A percentile compares a stretch with the other conserved stretches of the same genome.
Conservation (phyloP, 1,284 basidiomycete species). For the Coniferiporia weirii region DNA sequence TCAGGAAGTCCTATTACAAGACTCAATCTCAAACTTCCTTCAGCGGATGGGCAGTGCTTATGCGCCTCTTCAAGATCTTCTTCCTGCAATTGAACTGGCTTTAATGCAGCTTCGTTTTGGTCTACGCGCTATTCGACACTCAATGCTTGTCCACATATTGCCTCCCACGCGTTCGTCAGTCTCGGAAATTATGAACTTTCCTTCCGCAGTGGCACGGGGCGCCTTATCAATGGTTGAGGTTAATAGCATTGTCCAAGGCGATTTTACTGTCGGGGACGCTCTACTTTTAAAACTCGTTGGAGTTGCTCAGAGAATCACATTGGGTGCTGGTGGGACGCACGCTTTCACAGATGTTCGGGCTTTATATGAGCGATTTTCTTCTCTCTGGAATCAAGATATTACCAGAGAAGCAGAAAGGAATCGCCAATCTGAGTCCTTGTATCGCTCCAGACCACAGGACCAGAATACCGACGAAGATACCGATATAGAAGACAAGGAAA, state of each 20-base stretch:
- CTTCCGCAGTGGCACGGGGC: neutral
- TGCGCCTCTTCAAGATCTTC: conserved; percentile 60
- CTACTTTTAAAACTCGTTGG: conserved; percentile 52
- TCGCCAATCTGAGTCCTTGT: conserved; percentile 70
- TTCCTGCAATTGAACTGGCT: conserved; percentile 58
- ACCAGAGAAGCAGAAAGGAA: conserved; percentile 63
- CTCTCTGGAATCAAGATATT: conserved; percentile 82
- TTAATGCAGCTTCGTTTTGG: conserved; percentile 71
- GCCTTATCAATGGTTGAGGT: neutral
- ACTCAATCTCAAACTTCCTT: conserved; percentile 33
- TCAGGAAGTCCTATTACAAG: conserved; percentile 28
- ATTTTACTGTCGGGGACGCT: conserved; percentile 30
- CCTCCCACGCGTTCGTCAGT: neutral
- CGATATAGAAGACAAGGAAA: conserved; percentile 78
- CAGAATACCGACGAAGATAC: conserved; percentile 63
- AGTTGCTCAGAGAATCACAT: conserved; percentile 36
- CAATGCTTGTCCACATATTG: neutral
- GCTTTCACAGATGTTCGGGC: conserved; percentile 36
- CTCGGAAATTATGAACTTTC: conserved; percentile 5
- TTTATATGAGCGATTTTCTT: conserved; percentile 69
- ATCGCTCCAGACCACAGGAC: conserved; percentile 63
- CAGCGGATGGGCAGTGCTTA: conserved; percentile 38
- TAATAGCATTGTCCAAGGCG: neutral
- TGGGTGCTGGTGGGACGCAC: conserved; percentile 31
- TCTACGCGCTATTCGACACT: conserved; percentile 46